Base-by-base conservation (phyloP, 73 alveolate genomes). In the Vitrella brassicaformis region DNA sequence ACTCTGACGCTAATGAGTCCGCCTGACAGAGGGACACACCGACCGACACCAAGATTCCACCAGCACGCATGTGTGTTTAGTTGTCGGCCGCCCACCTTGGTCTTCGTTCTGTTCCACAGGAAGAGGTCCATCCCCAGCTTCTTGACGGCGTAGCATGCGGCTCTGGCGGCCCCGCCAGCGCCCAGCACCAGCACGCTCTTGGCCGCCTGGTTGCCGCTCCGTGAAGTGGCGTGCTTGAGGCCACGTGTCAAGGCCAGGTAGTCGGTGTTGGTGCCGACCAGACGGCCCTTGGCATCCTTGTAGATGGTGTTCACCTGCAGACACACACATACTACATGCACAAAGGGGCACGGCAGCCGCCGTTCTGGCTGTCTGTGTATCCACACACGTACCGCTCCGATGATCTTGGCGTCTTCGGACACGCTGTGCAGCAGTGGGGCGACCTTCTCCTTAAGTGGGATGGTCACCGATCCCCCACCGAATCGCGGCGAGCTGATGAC, bases 101-200 rank as follows among this genome's bases (percentile, higher is more conserved):
- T 39, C 22, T 14, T 14, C 14, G 56, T 39, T 4, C 56, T 4
- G 56, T 39, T 39, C 56, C 56, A 39, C 56, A 39, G 22, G 14
- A 39, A 39, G 22, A 39, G 56, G 14, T 14, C 22, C 22, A 39
- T 4, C 22, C 56, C 56, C 56, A 72, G 31, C 18, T n/a, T 10
- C 45, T 28, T 19, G 25, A 45, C n/a, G 27, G 87, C 87, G 71
- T 72, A 80, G 27, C 72, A n/a, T 19, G 87, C 87, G 28, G 87
- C 87, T 72, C 56, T 19, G 30, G 82, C 30, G 31, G 87, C 74
- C 4, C 87, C 87, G 0, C 87, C 87, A 4, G 82, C 82, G 19
- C 87, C 87, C 25, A 80, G 32, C 4, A 80, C 67, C 28, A 73
- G 74, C 27, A 31, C 78, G 22, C 73, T 45, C 10, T 30, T 66